Conservation (phyloP, 768 basidiomycete species). For the Podaxis rugospora region DNA sequence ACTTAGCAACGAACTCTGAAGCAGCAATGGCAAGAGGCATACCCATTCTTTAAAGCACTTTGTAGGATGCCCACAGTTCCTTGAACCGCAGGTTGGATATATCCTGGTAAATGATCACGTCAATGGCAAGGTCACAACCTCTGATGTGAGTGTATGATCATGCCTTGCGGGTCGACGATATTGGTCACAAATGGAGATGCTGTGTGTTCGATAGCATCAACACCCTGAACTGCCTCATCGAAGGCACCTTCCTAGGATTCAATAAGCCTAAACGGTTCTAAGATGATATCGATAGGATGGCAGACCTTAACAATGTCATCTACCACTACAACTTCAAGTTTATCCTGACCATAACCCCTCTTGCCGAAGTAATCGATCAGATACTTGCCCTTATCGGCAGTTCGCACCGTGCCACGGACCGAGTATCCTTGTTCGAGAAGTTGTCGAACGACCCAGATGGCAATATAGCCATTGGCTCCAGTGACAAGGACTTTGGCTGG, state of each 20-base stretch:
- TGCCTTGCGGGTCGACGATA: slow-evolving; percentile 38
- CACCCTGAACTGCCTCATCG: slow-evolving; percentile 73
- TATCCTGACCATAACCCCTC: slow-evolving; percentile 48
- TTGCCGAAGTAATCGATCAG: slow-evolving; percentile 49
- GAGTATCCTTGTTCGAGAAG: slow-evolving; percentile 60
- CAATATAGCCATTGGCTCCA: slow-evolving; percentile 59
- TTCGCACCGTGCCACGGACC: slow-evolving; percentile 67
- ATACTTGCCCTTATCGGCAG: slow-evolving; percentile 52
- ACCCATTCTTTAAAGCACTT: slow-evolving; percentile 54
- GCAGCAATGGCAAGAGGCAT: slow-evolving; percentile 1
- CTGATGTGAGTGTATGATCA: background rate
- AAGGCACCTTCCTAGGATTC: slow-evolving; percentile 62
- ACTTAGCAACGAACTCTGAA: background rate
- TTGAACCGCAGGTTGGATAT: slow-evolving; percentile 66
- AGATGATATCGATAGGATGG: background rate
- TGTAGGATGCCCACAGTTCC: slow-evolving; percentile 65
- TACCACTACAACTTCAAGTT: slow-evolving; percentile 62
- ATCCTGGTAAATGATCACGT: slow-evolving; percentile 30
- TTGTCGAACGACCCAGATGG: slow-evolving; percentile 49
- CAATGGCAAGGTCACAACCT: background rate
- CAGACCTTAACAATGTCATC: slow-evolving; percentile 52
- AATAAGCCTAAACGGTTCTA: background rate
- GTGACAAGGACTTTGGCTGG: slow-evolving; percentile 42
- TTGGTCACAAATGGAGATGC: slow-evolving; percentile 58
- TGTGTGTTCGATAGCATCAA: slow-evolving; percentile 68